Base-by-base conservation (phyloP, 495 filamentous ascomycete genomes). In the Aspergillus egyptiacus region DNA sequence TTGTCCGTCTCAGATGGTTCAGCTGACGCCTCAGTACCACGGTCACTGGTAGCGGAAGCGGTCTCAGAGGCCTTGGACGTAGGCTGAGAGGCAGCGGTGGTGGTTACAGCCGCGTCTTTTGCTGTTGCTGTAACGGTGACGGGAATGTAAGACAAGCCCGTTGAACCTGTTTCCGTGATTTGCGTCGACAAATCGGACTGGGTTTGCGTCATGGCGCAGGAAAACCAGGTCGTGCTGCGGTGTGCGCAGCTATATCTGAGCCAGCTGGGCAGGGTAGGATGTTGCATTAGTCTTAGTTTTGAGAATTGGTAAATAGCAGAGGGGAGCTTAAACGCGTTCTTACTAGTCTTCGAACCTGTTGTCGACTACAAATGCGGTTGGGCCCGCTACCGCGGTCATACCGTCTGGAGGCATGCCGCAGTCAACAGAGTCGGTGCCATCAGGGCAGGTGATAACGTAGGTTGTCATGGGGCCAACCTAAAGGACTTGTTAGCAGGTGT, bases 231-330 rank as follows among this genome's bases (percentile, higher is more conserved):
- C 34, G 62, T 64, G 44, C 61, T 56, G 8, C 51, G 49, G 48
- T 61, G 31, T n/a, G 54, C 50, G 65, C 67, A 70, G 34, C 56
- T 57, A 50, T 65, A 37, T 34, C 50, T 57, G 33, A 57, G 59
- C 24, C 46, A 50, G 48, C 62, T 69, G 19, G n/a, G 6, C 5
- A 11, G 19, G 47, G 14, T n/a, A n/a, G 30, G 1, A 20, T 2
- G 27, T 2, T 18, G 30, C 2, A 40, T 53, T 33, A 58, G 48
- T 44, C 22, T 19, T 5, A 9, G 22, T 37, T 1, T 14, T 11
- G 32, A 28, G 22, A 25, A 2, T n/a, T 14, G 14, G 19, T 30
- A 2, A 23, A 19, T 44, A 32, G 15, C 2, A 10, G 9, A 34
- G 28, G 32, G 25, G n/a, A n/a, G n/a, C n/a, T n/a, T n/a, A n/a